These are phyloP conservation scores for Populus davidiana DNA, from an alignment of 345 rosid species.

Conservation along the genomic window DNA sequence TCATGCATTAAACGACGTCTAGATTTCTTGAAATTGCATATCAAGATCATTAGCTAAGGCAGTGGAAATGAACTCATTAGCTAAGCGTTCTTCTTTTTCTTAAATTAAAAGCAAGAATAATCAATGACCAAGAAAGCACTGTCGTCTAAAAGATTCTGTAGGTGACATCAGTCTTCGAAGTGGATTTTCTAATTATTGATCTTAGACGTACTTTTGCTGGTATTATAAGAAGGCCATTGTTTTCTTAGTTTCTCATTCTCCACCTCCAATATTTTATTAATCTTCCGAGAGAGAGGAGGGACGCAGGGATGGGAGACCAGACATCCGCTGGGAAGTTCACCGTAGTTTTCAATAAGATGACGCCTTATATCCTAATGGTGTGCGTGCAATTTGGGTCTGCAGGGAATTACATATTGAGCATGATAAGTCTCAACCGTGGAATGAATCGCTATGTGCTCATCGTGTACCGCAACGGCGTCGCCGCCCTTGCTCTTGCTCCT, in stretches of 20 bases:
- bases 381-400: constrained; percentile 66
- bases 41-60: too few relatives aligned
- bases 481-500: constrained; percentile 71
- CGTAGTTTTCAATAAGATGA: constrained; percentile 11
- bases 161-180: too few relatives aligned
- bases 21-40: too few relatives aligned
- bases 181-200: too few relatives aligned
- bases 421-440: constrained; percentile 63
- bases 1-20: too few relatives aligned
- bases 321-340: not conserved
- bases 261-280: not conserved
- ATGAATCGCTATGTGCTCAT: constrained; percentile 71
- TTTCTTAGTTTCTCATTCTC: not conserved
- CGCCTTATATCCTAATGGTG: constrained; percentile 68
- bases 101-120: too few relatives aligned
- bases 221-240: too few relatives aligned
- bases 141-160: too few relatives aligned
- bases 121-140: too few relatives aligned
- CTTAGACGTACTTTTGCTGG: too few relatives aligned
- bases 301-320: not conserved
- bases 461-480: constrained; percentile 67
- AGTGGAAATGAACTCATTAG: too few relatives aligned
- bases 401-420: constrained; percentile 59
- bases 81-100: too few relatives aligned
- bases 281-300: not conserved